Conservation (phyloP, 2,329 filamentous ascomycete species). For the Diaporthe longicolla region DNA sequence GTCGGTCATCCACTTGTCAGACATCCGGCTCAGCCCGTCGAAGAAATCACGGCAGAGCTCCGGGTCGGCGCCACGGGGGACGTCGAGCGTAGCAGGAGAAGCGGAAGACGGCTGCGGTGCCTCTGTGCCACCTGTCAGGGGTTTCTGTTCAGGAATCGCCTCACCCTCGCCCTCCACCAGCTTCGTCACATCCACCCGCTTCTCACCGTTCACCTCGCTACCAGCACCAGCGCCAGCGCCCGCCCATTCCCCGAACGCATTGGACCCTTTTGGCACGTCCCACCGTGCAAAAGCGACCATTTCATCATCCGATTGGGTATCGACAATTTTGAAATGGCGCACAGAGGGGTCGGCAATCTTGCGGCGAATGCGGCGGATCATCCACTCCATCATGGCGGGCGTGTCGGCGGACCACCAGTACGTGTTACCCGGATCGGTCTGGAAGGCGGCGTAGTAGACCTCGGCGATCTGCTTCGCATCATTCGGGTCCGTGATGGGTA, state of each 20-base stretch:
- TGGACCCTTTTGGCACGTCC: neutral
- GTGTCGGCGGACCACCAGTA: constrained; percentile 30
- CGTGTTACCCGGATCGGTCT: constrained; percentile 19
- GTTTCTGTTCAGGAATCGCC: neutral
- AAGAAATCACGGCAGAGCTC: constrained; percentile 20
- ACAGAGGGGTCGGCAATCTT: constrained; percentile 12
- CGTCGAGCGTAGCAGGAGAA: neutral
- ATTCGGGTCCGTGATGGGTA: neutral
- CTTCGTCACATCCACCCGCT: neutral
- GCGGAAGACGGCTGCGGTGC: neutral
- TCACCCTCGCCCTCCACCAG: neutral
- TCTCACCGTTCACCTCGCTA: neutral
- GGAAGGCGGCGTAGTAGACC: constrained; percentile 25
- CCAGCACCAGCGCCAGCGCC: neutral
- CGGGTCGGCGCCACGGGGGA: neutral
- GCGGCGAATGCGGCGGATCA: neutral
- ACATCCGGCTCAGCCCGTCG: constrained; percentile 19
- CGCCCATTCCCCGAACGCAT: neutral
- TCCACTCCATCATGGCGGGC: constrained; percentile 18
- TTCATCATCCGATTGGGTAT: neutral
- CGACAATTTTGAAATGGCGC: constrained; percentile 24
- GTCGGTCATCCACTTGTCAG: neutral
- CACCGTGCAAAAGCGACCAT: constrained; percentile 20
- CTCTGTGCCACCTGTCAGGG: neutral
- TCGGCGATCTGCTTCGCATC: constrained; percentile 12